These are phyloP conservation scores for Fusarium liriodendri DNA, from an alignment of 2,329 filamentous ascomycete genomes.

Conservation along the genomic window DNA sequence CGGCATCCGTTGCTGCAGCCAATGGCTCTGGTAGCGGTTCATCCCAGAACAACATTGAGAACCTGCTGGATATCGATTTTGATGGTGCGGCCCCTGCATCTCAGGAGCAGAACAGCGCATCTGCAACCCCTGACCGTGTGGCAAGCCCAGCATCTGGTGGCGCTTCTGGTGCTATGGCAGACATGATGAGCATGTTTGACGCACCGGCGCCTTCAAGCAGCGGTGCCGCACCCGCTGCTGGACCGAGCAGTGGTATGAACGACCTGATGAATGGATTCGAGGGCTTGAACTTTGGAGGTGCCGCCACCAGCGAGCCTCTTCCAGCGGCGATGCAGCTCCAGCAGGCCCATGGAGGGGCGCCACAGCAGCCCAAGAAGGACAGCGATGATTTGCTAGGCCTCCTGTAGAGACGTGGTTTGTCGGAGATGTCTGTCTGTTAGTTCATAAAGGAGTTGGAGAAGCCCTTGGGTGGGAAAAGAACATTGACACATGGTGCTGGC, in stretches of 20 bases:
- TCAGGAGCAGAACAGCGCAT: constrained; percentile 66
- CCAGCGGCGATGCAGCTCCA: constrained; percentile 71
- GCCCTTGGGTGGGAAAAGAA: constrained; percentile 29
- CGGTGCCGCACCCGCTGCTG: constrained; percentile 53
- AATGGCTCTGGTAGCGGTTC: constrained; percentile 66
- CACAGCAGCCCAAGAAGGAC: constrained; percentile 64
- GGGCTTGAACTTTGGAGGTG: constrained; percentile 78
- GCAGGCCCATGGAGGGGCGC: constrained; percentile 45
- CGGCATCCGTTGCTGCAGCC: constrained; percentile 81
- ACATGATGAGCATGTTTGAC: constrained; percentile 78
- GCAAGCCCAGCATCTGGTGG: constrained; percentile 67
- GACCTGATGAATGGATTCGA: constrained; percentile 93
- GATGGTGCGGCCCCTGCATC: constrained; percentile 94
- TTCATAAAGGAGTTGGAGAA: constrained; percentile 31
- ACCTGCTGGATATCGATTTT: constrained; percentile 95
- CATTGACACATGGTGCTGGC: constrained; percentile 33
- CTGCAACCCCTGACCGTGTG: constrained; percentile 76
- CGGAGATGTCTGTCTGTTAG: constrained; percentile 9
- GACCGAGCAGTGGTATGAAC: constrained; percentile 72
- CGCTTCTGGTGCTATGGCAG: constrained; percentile 64
- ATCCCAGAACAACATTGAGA: constrained; percentile 86
- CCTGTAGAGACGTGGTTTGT: constrained; percentile 46
- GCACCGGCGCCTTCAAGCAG: constrained; percentile 67
- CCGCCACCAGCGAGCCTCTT: constrained; percentile 66
- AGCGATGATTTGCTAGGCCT: constrained; percentile 69